Conservation (phyloP, 805 yeast genomes). For the Crinitomyces ghanaensis region DNA sequence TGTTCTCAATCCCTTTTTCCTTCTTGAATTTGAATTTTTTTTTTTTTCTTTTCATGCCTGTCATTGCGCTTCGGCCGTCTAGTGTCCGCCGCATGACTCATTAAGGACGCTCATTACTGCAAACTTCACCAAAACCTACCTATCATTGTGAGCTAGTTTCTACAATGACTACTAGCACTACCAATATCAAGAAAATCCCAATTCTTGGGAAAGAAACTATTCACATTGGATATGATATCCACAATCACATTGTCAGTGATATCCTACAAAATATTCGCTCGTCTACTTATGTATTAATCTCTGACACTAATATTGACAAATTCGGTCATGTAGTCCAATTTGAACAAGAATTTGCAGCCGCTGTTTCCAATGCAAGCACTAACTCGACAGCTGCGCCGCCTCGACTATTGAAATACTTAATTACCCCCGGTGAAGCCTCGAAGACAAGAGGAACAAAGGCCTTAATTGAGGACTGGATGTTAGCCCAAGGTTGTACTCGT, state of each 20-base stretch:
- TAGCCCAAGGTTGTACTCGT: conserved; percentile 80
- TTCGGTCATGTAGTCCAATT: conserved; percentile 30
- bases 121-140: too few relatives aligned
- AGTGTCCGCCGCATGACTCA: too few relatives aligned
- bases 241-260: conserved; percentile 59
- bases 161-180: too few relatives aligned
- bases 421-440: conserved; percentile 88
- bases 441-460: conserved; percentile 86
- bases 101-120: too few relatives aligned
- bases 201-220: conserved; percentile 64
- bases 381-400: conserved; percentile 25
- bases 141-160: too few relatives aligned
- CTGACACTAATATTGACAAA: conserved; percentile 62
- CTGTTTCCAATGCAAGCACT: conserved; percentile 8
- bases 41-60: too few relatives aligned
- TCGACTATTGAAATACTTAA: conserved; percentile 60
- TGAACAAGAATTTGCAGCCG: conserved; percentile 45
- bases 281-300: conserved; percentile 84
- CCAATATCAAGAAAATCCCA: conserved; percentile 13
- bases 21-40: too few relatives aligned
- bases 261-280: conserved; percentile 53
- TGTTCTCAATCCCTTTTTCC: too few relatives aligned
- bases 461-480: conserved; percentile 78
- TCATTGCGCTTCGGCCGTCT: too few relatives aligned
- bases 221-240: conserved; percentile 81